phyloP scores from a whole-genome alignment of 129 eudicot genomes.

The Helichrysum umbraculigerum region DNA sequence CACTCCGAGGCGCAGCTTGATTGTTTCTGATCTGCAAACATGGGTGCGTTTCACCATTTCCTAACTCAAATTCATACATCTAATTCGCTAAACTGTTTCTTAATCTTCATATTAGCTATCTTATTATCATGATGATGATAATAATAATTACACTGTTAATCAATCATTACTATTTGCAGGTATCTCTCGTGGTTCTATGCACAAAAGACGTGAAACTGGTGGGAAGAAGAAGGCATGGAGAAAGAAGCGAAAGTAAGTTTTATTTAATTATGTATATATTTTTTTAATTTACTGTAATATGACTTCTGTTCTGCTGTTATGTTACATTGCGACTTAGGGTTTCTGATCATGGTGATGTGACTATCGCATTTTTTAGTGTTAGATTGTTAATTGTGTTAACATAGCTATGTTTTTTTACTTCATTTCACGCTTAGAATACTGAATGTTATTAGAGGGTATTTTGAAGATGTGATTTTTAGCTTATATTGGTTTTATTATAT shows the following conservation, averaged over 20 bases:
- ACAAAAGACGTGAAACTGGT: conserved; percentile 71
- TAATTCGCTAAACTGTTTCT: neutral
- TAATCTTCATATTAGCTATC: neutral
- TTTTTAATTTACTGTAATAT: neutral
- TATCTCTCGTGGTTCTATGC: conserved; percentile 69
- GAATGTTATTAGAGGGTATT: neutral
- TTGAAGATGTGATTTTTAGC: neutral
- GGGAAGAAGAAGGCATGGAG: conserved; percentile 87
- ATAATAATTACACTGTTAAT: neutral
- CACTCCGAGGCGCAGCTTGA: conserved; percentile 6
- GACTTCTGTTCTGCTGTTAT: neutral
- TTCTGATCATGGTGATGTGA: neutral
- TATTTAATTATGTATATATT: neutral
- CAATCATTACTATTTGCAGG: conserved; percentile 31
- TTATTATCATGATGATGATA: neutral
- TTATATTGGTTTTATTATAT: neutral
- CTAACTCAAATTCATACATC: neutral
- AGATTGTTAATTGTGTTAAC: neutral
- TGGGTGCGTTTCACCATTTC: conserved; percentile 12
- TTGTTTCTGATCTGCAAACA: conserved; percentile 19
- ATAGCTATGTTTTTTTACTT: too few species aligned
- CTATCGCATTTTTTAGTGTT: too few species aligned
- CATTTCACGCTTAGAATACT: too few species aligned
- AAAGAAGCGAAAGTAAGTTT: conserved; percentile 64
- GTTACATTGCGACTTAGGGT: neutral